A percentile compares a stretch with the other conserved stretches of the same genome.
Conservation (phyloP, 176 grass and related monocot genomes). For the Dendrocalamus sinicus region DNA sequence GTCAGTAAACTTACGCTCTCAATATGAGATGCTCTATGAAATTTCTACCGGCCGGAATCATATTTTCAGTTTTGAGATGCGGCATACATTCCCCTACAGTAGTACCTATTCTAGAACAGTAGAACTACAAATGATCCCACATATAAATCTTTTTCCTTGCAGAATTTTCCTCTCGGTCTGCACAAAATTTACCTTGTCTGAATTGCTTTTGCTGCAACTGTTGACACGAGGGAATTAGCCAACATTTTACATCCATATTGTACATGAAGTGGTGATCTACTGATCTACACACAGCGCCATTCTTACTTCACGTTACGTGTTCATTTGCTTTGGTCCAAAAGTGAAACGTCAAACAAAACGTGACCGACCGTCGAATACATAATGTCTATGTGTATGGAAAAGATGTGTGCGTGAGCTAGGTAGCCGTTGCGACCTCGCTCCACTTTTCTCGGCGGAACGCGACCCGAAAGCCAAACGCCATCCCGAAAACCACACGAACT, state of each 20-base stretch:
- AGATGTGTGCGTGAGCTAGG: background rate
- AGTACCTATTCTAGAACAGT: background rate
- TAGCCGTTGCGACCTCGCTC: slow-evolving; percentile 60
- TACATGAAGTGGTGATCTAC: background rate
- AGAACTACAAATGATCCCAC: background rate
- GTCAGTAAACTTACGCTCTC: background rate
- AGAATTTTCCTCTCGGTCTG: background rate
- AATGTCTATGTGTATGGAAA: background rate
- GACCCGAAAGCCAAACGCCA: too few species aligned
- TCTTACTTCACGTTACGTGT: background rate
- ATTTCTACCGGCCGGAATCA: too few species aligned
- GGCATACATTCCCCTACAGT: background rate
- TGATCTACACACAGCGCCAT: background rate
- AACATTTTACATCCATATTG: background rate
- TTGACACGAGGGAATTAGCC: background rate
- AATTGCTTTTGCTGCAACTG: background rate
- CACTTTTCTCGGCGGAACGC: too few species aligned
- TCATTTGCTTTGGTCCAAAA: background rate
- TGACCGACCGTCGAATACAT: slow-evolving; percentile 19
- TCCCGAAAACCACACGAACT: too few species aligned
- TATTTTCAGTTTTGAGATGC: background rate
- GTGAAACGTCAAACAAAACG: slow-evolving; percentile 28
- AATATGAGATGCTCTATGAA: background rate
- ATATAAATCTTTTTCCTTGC: background rate
- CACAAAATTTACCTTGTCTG: background rate